Percentiles rank a stretch among this genome's conserved stretches.
These are phyloP conservation scores for Ceratopteris richardii DNA, from an alignment of 75 land plant species.

Conservation along the genomic window DNA sequence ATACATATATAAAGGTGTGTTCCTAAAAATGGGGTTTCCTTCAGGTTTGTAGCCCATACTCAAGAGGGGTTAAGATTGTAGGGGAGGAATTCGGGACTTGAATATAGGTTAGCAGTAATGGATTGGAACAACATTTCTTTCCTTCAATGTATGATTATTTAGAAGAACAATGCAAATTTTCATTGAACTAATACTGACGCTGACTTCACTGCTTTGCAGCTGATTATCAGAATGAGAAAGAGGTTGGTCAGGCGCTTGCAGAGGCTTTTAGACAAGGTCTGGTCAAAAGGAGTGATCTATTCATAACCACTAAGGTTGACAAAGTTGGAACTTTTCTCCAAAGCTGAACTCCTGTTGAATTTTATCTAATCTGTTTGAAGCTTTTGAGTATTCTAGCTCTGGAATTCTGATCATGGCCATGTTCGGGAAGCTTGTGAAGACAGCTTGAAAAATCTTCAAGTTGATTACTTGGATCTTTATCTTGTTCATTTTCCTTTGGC, in stretches of 20 bases:
- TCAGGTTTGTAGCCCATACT: no score
- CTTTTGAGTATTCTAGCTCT: slow-evolving; percentile 44
- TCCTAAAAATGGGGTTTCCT: no score
- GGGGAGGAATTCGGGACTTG: no score
- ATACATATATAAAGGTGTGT: no score
- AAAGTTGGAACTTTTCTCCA: slow-evolving; percentile 1
- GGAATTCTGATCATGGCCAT: slow-evolving; percentile 98
- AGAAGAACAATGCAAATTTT: no score
- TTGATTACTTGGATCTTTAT: slow-evolving; percentile 91
- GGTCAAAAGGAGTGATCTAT: slow-evolving; percentile 88
- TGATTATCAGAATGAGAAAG: slow-evolving; percentile 90
- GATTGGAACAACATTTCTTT: no score
- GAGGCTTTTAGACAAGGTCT: slow-evolving; percentile 69
- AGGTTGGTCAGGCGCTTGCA: slow-evolving; percentile 87
- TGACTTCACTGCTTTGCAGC: no score
- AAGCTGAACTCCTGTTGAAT: slow-evolving; percentile 5
- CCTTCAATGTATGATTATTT: no score
- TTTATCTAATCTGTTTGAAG: neutral
- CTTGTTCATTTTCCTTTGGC: slow-evolving; percentile 92
- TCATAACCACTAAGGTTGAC: slow-evolving; percentile 81
- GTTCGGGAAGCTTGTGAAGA: slow-evolving; percentile 89
- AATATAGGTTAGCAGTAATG: no score
- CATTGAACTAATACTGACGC: no score
- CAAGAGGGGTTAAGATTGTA: no score
- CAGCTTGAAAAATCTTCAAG: slow-evolving; percentile 83